Base-by-base conservation (phyloP, 768 basidiomycete genomes). In the Pisolithus microcarpus region DNA sequence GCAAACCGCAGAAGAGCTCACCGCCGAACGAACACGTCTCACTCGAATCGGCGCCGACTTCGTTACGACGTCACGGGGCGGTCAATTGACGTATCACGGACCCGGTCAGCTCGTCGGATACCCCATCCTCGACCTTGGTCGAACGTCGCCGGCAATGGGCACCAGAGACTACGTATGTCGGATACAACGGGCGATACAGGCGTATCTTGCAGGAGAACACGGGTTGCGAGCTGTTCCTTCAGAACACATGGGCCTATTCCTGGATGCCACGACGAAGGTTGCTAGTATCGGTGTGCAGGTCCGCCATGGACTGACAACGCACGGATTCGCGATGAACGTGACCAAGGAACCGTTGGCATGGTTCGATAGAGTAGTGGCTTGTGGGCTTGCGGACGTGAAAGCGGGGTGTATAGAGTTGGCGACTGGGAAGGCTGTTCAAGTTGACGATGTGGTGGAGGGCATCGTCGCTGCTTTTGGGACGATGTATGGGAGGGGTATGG, bases 101-200 rank as follows among this genome's bases (percentile, higher is more conserved):
- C 94, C 96, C 1, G 96, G 96, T 6, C 96, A 99, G 69, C 75
- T 99, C 60, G 88, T 97, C 15, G 96, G 93, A 26, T 99, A 99
- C 65, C 91, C 93, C 2, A 75, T 98, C 47, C 74, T 97, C 46
- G 95, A 98, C 71, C 78, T 98, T 18, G 80, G 80, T n/a, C 82
- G 84, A 31, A 81, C 85, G 58, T 72, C 78, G 42, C 90, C 93
- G 7, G 72, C 84, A 47, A 73, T 80, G 64, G 75, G 82, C 50
- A 81, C 84, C 24, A 46, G 28, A 7, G 82, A 85, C 56, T 98
- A 96, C 65, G 85, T 98, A 38, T 89, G 87, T 66, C 78, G 76
- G 42, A 75, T 97, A 66, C 89, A 97, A 63, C 77, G 74, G 48
- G 72, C 81, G 52, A 72, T 98, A 31, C 75, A 85, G 59, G 58